phyloP scores from a whole-genome alignment of 1,139 yeast genomes.

The Zygoascus hellenicus region DNA sequence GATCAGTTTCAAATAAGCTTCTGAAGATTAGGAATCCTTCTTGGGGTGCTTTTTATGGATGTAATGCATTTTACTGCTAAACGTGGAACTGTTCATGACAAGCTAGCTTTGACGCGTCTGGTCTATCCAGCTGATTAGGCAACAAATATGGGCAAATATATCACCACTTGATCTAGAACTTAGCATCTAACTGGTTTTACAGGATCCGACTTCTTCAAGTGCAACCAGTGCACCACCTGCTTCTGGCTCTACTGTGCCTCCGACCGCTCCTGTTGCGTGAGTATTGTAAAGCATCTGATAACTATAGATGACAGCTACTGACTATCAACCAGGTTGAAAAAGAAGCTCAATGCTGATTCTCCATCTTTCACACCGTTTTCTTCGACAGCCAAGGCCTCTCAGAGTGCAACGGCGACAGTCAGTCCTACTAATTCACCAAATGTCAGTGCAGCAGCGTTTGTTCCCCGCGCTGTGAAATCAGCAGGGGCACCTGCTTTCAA shows the following conservation, averaged over 20 bases:
- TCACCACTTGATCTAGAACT: too few relatives aligned
- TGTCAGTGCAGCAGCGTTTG: constrained; percentile 19
- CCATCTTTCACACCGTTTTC: constrained; percentile 57
- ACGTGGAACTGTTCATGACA: too few relatives aligned
- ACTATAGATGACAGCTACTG: not conserved
- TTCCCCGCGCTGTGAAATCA: constrained; percentile 14
- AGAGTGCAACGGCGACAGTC: constrained; percentile 18
- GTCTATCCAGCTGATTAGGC: too few relatives aligned
- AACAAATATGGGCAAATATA: too few relatives aligned
- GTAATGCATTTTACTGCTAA: too few relatives aligned
- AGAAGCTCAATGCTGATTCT: constrained; percentile 55
- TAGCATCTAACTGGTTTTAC: too few relatives aligned
- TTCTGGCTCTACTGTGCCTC: not conserved
- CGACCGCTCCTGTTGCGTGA: constrained; percentile 2
- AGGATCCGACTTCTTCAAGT: too few relatives aligned
- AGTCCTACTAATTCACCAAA: constrained; percentile 11
- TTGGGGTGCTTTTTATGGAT: too few relatives aligned
- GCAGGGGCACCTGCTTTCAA: too few relatives aligned
- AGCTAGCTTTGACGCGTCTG: too few relatives aligned
- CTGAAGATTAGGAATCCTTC: too few relatives aligned
- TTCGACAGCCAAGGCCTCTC: constrained; percentile 16
- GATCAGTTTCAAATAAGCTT: too few relatives aligned
- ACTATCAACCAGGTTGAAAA: constrained; percentile 22
- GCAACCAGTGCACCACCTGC: not conserved
- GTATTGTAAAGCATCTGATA: not conserved